phyloP scores from a whole-genome alignment of 805 yeast species.

The Cyberlindnera petersonii region DNA sequence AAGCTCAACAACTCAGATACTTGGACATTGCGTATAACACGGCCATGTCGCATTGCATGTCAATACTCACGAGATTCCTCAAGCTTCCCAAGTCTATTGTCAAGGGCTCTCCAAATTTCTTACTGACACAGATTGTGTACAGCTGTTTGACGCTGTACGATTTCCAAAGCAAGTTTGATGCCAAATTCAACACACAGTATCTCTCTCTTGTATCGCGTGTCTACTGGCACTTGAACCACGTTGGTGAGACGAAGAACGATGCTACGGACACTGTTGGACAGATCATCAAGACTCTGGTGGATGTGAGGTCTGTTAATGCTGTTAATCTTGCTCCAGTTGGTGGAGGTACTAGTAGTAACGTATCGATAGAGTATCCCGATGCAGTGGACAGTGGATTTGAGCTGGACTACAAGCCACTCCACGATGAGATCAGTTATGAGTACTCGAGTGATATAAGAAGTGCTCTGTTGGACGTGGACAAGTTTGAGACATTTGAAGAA shows the following conservation, averaged over 20 bases:
- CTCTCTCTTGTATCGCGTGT: slow-evolving; percentile 46
- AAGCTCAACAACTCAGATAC: slow-evolving; percentile 26
- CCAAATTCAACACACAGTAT: slow-evolving; percentile 38
- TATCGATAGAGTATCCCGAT: slow-evolving; percentile 1
- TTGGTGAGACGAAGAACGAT: slow-evolving; percentile 54
- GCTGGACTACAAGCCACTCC: slow-evolving; percentile 23
- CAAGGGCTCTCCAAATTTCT: slow-evolving; percentile 52
- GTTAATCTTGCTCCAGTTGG: not conserved
- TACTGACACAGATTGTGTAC: slow-evolving; percentile 50
- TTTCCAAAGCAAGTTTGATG: slow-evolving; percentile 37
- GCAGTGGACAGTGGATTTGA: slow-evolving; percentile 12
- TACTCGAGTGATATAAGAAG: slow-evolving; percentile 16
- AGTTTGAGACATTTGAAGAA: slow-evolving; percentile 48
- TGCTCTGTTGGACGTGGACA: slow-evolving; percentile 14
- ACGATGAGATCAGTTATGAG: slow-evolving; percentile 27
- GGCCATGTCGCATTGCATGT: slow-evolving; percentile 42
- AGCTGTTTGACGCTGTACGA: slow-evolving; percentile 52
- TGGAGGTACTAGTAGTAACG: not conserved
- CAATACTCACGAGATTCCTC: slow-evolving; percentile 42
- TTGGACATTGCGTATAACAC: slow-evolving; percentile 35
- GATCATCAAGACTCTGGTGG: slow-evolving; percentile 46
- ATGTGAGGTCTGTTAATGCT: slow-evolving; percentile 16
- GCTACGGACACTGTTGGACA: slow-evolving; percentile 58
- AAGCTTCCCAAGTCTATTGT: slow-evolving; percentile 42
- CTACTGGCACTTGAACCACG: slow-evolving; percentile 55